Conservation (phyloP, 192 early-diverging fungal genomes). For the Gigaspora rosea region DNA sequence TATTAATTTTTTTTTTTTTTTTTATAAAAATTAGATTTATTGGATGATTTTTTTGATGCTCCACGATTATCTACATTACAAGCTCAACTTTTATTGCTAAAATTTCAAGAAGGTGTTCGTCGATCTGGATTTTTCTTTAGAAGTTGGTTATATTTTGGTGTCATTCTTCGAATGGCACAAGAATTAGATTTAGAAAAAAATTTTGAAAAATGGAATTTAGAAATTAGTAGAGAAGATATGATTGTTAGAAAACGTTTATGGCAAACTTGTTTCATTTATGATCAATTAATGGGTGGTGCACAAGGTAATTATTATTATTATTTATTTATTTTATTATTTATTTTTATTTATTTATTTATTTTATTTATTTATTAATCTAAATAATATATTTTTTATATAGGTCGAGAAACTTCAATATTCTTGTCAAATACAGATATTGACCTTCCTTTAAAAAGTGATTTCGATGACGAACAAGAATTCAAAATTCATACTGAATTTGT, state of each 20-base stretch:
- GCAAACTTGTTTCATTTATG: constrained; percentile 37
- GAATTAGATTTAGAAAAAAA: constrained; percentile 74
- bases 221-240: constrained; percentile 12
- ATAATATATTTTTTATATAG: not conserved
- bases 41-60: constrained; percentile 53
- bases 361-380: too few relatives aligned
- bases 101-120: constrained; percentile 54
- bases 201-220: constrained; percentile 11
- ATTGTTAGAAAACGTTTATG: constrained; percentile 29
- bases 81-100: constrained; percentile 51
- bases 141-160: constrained; percentile 59
- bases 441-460: constrained; percentile 25
- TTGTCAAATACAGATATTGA: constrained; percentile 39
- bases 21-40: constrained; percentile 36
- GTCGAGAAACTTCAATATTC: constrained; percentile 26
- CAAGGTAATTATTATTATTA: constrained; percentile 19
- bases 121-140: constrained; percentile 52
- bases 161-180: constrained; percentile 68
- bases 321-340: too few relatives aligned
- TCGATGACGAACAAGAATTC: constrained; percentile 25
- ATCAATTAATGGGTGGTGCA: constrained; percentile 38
- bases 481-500: constrained; percentile 29
- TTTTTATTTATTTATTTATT: too few relatives aligned
- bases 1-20: constrained; percentile 11
- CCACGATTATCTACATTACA: constrained; percentile 57